Conservation (phyloP, 257 asterid genomes). For the Catharanthus roseus region DNA sequence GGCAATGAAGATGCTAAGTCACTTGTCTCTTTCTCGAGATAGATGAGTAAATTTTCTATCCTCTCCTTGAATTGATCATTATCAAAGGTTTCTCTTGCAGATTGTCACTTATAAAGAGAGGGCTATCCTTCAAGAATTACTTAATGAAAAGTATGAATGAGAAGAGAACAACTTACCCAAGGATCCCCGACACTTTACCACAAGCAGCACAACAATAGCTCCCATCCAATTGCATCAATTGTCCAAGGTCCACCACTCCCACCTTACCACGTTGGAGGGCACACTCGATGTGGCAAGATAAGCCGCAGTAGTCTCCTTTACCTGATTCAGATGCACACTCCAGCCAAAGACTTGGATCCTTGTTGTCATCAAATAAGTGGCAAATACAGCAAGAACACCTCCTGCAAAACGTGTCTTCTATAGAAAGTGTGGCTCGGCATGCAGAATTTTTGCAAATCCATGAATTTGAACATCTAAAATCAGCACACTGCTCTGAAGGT, state of each 20-base stretch:
- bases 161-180: constrained; percentile 49
- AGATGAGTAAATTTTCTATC: background rate
- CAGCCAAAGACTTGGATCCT: constrained; percentile 93
- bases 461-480: constrained; percentile 38
- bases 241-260: constrained; percentile 77
- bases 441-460: constrained; percentile 80
- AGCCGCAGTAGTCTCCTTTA: constrained; percentile 65
- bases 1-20: background rate
- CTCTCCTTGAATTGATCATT: background rate
- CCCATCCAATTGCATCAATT: constrained; percentile 82
- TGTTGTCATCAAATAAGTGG: constrained; percentile 78
- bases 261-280: constrained; percentile 73
- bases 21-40: background rate
- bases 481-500: constrained; percentile 44
- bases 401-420: constrained; percentile 73
- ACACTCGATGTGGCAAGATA: constrained; percentile 85
- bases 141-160: no score
- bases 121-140: background rate
- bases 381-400: constrained; percentile 91
- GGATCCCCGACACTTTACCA: constrained; percentile 77
- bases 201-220: constrained; percentile 90
- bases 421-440: constrained; percentile 65
- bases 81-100: background rate
- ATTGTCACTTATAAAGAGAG: background rate
- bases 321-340: constrained; percentile 72